A percentile compares a stretch with the other conserved stretches of the same genome.
Evolutionary conservation across 257 asterid genomes (phyloP).

Genomic region (Galeopsis tetrahit): DNA sequence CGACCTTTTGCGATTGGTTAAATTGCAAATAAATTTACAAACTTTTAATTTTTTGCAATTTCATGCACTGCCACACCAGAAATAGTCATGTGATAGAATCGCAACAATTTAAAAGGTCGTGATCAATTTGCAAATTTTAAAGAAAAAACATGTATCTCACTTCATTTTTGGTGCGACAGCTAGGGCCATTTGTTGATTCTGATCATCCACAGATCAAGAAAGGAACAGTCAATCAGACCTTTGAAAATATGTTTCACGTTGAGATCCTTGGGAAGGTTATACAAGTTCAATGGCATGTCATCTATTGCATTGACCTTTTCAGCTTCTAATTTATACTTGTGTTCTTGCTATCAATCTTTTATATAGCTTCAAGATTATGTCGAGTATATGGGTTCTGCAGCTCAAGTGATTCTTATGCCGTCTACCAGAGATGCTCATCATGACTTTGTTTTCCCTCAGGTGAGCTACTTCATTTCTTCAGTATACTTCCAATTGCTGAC

Average conservation of each 20-base stretch:
- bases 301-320: conserved; percentile 25
- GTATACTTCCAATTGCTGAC: conserved; percentile 24
- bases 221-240: conserved; percentile 66
- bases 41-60: no score
- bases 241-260: conserved; percentile 69
- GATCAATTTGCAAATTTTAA: no score
- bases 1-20: no score
- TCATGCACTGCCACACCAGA: no score
- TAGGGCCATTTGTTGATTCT: conserved; percentile 93
- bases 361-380: conserved; percentile 90
- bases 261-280: conserved; percentile 90
- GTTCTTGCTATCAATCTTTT: conserved; percentile 32
- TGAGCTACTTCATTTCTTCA: conserved; percentile 30
- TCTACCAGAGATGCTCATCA: conserved; percentile 94
- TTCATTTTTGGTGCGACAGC: conserved; percentile 57
- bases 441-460: conserved; percentile 96
- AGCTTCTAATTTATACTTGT: conserved; percentile 17
- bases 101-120: no score
- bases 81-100: no score
- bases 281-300: conserved; percentile 21
- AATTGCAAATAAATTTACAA: no score
- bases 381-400: conserved; percentile 92
- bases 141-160: conserved; percentile 24
- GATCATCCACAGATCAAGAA: conserved; percentile 86
- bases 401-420: conserved; percentile 80